These are phyloP conservation scores for Simmondsia chinensis DNA, from an alignment of 148 eudicot species.

Conservation along the genomic window DNA sequence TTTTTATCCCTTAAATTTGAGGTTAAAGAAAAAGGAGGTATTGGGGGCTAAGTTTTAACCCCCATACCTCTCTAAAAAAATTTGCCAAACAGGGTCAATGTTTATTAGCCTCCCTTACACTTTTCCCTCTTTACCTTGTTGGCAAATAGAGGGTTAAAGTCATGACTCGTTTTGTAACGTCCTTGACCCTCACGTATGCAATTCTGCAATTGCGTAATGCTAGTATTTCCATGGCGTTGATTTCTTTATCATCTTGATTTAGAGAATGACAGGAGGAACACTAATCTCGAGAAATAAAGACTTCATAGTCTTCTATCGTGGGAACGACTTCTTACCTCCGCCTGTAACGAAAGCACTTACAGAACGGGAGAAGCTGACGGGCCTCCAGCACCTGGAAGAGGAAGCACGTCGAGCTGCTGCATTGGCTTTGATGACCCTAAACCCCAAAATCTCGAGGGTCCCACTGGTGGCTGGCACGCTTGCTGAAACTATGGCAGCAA, in stretches of 20 bases:
- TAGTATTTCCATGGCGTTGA: background rate
- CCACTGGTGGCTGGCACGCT: conserved; percentile 91
- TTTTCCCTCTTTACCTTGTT: no score
- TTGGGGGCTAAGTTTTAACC: no score
- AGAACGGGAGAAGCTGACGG: conserved; percentile 50
- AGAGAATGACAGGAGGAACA: conserved; percentile 87
- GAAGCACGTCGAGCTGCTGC: conserved; percentile 43
- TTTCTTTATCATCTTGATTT: conserved; percentile 14
- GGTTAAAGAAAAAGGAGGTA: no score
- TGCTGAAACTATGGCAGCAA: conserved; percentile 84
- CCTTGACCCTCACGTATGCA: no score
- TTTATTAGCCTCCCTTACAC: no score
- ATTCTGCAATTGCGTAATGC: no score
- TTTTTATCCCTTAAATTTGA: no score
- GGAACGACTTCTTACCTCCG: conserved; percentile 90
- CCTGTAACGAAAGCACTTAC: conserved; percentile 42
- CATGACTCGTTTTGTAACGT: no score
- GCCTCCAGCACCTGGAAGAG: conserved; percentile 61
- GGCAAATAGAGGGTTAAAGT: no score
- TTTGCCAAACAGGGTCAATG: no score
- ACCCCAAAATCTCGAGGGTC: conserved; percentile 19
- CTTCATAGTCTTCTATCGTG: conserved; percentile 84
- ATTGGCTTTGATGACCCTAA: conserved; percentile 22
- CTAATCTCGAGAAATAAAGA: conserved; percentile 88
- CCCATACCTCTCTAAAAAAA: no score